Conservation (phyloP, 1,284 basidiomycete species). For the Malassezia sp. region DNA sequence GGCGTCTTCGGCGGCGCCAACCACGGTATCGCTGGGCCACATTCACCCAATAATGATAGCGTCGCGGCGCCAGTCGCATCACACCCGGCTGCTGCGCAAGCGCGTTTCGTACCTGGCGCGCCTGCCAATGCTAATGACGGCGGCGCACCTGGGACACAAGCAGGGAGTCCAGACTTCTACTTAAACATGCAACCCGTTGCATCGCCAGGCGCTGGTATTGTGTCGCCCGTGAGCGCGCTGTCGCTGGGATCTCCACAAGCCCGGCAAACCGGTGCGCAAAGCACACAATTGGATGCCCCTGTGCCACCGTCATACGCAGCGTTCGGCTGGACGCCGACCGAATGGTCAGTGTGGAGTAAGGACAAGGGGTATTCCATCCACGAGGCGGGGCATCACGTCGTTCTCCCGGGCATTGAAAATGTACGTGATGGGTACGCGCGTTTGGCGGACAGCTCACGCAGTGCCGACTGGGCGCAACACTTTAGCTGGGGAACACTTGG, state of each 20-base stretch:
- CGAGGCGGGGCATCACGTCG: not conserved
- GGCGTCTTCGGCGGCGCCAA: conserved; percentile 30
- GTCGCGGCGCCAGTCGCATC: no score
- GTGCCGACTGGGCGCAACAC: no score
- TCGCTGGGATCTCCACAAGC: no score
- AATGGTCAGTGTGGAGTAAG: conserved; percentile 3
- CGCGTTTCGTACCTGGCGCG: no score
- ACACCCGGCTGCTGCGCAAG: no score
- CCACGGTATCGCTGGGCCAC: conserved; percentile 8
- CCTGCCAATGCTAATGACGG: no score
- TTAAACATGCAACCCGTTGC: no score
- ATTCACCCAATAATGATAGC: conserved; percentile 2
- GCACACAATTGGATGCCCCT: not conserved
- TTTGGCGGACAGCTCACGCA: not conserved
- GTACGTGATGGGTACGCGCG: conserved; percentile 5
- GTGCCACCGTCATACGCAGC: not conserved
- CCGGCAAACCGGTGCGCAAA: not conserved
- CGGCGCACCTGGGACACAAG: no score
- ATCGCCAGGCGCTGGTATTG: no score
- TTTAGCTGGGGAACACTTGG: conserved; percentile 41
- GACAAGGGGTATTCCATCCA: conserved; percentile 1
- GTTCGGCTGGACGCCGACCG: conserved; percentile 1
- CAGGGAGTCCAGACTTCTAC: no score
- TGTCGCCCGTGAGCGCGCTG: no score
- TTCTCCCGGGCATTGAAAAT: conserved; percentile 10